These are phyloP conservation scores for Caryopteris hybrid DNA, from an alignment of 305 asterid genomes.

Conservation along the genomic window DNA sequence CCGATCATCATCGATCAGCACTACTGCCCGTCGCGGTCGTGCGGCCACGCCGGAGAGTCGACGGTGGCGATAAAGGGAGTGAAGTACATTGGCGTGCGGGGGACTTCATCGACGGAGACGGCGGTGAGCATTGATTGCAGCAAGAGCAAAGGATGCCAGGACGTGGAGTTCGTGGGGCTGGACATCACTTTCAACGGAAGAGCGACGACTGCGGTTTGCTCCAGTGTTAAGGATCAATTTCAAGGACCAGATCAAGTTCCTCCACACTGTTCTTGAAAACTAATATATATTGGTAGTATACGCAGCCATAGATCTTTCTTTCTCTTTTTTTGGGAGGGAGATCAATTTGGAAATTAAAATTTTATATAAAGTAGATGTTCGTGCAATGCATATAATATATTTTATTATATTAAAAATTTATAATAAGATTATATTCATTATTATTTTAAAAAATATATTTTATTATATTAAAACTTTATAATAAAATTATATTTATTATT, in stretches of 20 bases:
- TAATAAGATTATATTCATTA: too few species aligned
- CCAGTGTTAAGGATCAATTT: constrained; percentile 10
- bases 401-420: too few species aligned
- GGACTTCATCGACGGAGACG: constrained; percentile 3
- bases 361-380: too few species aligned
- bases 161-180: constrained; percentile 10
- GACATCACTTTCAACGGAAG: constrained; percentile 5
- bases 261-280: background rate
- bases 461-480: too few species aligned
- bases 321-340: too few species aligned
- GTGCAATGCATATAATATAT: too few species aligned
- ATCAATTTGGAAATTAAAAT: too few species aligned
- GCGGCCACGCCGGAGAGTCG: constrained; percentile 13
- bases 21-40: constrained; percentile 29
- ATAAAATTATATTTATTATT: too few species aligned
- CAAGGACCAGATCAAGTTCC: background rate
- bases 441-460: too few species aligned
- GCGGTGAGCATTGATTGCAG: constrained; percentile 21
- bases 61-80: constrained; percentile 26
- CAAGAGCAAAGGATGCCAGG: constrained; percentile 18
- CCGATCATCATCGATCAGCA: constrained; percentile 52
- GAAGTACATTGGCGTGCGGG: constrained; percentile 19
- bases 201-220: constrained; percentile 17
- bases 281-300: too few species aligned
- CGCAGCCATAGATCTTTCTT: too few species aligned